Conservation (phyloP, 176 grass and related monocot genomes). For the Bromus sterilis region DNA sequence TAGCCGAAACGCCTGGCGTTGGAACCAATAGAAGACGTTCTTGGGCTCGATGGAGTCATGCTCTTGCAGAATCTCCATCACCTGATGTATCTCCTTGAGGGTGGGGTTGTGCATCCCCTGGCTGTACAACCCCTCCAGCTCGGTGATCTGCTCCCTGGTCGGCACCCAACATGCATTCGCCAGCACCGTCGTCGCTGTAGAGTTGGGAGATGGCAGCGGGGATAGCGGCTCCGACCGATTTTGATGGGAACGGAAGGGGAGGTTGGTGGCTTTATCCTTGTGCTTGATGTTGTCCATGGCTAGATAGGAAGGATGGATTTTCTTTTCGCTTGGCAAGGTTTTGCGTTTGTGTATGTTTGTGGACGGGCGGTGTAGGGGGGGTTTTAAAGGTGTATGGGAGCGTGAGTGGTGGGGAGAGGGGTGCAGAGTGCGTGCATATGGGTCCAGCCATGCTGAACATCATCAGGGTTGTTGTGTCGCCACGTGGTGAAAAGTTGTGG, state of each 20-base stretch:
- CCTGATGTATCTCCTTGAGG: slow-evolving; percentile 75
- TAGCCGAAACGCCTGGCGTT: slow-evolving; percentile 40
- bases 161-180: slow-evolving; percentile 61
- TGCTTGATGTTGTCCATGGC: slow-evolving; percentile 21
- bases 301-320: not conserved
- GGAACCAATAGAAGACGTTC: slow-evolving; percentile 18
- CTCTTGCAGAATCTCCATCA: slow-evolving; percentile 52
- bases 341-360: not conserved
- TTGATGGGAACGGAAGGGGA: not conserved
- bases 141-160: slow-evolving; percentile 72
- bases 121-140: slow-evolving; percentile 68
- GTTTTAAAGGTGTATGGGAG: slow-evolving; percentile 42
- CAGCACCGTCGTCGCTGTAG: not conserved
- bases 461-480: not conserved
- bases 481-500: not conserved
- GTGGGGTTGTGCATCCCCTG: slow-evolving; percentile 58
- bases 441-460: not conserved
- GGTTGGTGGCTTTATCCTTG: not conserved
- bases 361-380: not conserved
- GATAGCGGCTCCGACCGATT: slow-evolving; percentile 8
- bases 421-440: not conserved
- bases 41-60: slow-evolving; percentile 89
- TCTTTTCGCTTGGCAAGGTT: not conserved
- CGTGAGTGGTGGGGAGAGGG: not conserved
- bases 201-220: not conserved